Evolutionary conservation across 2,329 filamentous ascomycete species (phyloP).

Genomic region (Pseudogymnoascus sp.): DNA sequence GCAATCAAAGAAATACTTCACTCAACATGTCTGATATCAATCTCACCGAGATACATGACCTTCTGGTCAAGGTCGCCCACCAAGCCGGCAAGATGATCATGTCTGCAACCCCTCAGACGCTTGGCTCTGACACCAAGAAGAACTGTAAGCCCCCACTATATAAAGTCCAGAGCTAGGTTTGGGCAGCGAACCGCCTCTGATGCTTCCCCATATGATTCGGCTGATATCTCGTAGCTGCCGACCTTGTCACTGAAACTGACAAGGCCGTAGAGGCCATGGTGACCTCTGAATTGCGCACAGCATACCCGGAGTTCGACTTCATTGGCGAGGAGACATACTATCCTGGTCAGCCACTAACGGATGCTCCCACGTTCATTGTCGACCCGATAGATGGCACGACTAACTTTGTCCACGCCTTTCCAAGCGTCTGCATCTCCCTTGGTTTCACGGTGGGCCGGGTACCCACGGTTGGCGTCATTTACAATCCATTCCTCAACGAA

Average conservation of each 20-base stretch:
- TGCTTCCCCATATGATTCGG: neutral
- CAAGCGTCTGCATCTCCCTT: constrained; percentile 66
- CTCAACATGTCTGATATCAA: constrained; percentile 45
- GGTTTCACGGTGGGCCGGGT: constrained; percentile 55
- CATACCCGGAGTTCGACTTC: constrained; percentile 52
- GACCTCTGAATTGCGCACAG: constrained; percentile 39
- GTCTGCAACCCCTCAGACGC: constrained; percentile 48
- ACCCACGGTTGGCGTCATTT: constrained; percentile 65
- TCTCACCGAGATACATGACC: constrained; percentile 53
- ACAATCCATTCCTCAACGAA: constrained; percentile 65
- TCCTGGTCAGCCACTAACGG: constrained; percentile 52
- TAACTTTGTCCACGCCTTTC: constrained; percentile 72
- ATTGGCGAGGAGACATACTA: constrained; percentile 72
- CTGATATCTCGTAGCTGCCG: constrained; percentile 42
- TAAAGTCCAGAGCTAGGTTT: neutral
- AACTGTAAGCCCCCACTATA: constrained; percentile 40
- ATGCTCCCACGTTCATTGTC: constrained; percentile 66
- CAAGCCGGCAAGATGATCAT: constrained; percentile 58
- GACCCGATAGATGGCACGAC: constrained; percentile 78
- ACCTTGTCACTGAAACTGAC: constrained; percentile 61
- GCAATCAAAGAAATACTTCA: neutral
- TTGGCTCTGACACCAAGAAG: constrained; percentile 51
- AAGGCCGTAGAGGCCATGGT: constrained; percentile 57
- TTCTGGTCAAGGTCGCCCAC: constrained; percentile 49
- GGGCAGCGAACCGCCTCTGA: neutral